These are phyloP conservation scores for Rhodosporidiobolus sp. DNA, from an alignment of 768 basidiomycete genomes.

Conservation along the genomic window DNA sequence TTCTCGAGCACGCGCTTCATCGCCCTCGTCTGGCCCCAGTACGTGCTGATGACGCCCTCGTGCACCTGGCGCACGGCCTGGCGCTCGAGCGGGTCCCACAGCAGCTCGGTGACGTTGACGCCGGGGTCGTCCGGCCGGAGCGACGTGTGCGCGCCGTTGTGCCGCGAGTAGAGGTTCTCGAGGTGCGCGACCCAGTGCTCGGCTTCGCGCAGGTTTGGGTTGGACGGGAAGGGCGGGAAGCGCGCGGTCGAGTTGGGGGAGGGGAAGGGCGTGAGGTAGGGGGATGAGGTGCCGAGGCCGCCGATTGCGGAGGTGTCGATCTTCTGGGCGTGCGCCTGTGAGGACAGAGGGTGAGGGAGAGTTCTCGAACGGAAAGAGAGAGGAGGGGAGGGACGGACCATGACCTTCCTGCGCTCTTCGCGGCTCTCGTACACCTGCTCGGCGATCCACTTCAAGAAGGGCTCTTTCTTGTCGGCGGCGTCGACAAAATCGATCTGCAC, in stretches of 20 bases:
- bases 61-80: constrained; percentile 38
- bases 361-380: background rate
- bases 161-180: constrained; percentile 18
- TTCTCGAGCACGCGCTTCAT: constrained; percentile 39
- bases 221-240: constrained; percentile 12
- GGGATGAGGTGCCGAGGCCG: constrained; percentile 1
- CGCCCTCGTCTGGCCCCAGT: constrained; percentile 43
- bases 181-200: constrained; percentile 42
- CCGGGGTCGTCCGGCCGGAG: constrained; percentile 5
- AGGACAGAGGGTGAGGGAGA: too few relatives aligned
- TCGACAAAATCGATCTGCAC: constrained; percentile 44
- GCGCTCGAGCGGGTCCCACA: constrained; percentile 41
- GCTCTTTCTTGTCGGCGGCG: constrained; percentile 38
- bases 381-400: constrained; percentile 7
- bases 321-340: constrained; percentile 6
- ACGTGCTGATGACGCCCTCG: constrained; percentile 40
- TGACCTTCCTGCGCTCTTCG: constrained; percentile 1
- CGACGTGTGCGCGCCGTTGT: background rate
- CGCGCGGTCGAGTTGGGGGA: background rate
- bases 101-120: constrained; percentile 24
- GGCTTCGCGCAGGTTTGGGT: background rate
- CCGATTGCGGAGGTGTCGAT: constrained; percentile 3
- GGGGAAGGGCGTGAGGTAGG: constrained; percentile 26
- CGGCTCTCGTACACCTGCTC: constrained; percentile 40
- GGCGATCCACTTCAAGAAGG: constrained; percentile 43